Conservation (phyloP, 495 filamentous ascomycete species). For the Letharia columbiana region DNA sequence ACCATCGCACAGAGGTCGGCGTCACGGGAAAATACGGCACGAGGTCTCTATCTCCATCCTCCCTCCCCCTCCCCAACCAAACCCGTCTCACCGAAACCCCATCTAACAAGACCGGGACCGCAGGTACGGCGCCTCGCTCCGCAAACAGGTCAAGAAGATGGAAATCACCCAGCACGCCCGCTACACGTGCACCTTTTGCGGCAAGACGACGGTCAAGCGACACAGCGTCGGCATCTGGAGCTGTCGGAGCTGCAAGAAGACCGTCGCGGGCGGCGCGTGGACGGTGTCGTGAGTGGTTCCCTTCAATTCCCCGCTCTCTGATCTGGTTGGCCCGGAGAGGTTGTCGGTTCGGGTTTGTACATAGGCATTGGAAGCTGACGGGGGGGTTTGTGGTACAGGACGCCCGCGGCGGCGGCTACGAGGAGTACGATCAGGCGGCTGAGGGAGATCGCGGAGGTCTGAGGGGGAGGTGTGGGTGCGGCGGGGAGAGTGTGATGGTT, state of each 20-base stretch:
- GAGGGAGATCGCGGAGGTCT: slow-evolving; percentile 96
- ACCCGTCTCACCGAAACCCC: not conserved
- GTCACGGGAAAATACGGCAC: slow-evolving; percentile 65
- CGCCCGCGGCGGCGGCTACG: slow-evolving; percentile 90
- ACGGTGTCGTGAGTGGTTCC: slow-evolving; percentile 74
- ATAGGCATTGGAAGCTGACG: slow-evolving; percentile 25
- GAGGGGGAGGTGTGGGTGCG: slow-evolving; percentile 24
- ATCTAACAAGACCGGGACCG: not conserved
- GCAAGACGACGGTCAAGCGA: slow-evolving; percentile 88
- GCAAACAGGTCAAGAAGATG: slow-evolving; percentile 99
- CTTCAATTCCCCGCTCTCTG: too few species aligned
- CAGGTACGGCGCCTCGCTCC: slow-evolving; percentile 98
- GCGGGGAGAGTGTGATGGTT: not conserved
- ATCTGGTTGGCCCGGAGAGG: too few species aligned
- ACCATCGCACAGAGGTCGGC: slow-evolving; percentile 61
- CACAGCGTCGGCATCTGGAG: slow-evolving; percentile 92
- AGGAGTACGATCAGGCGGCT: slow-evolving; percentile 95
- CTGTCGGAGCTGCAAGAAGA: slow-evolving; percentile 90
- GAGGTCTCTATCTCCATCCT: slow-evolving; percentile 41
- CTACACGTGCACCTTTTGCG: slow-evolving; percentile 93
- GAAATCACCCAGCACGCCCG: slow-evolving; percentile 94
- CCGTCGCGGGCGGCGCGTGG: slow-evolving; percentile 92
- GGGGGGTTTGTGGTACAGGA: slow-evolving; percentile 43
- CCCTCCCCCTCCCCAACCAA: not conserved
- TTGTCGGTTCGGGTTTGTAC: too few species aligned